Percentiles rank a stretch among this genome's conserved stretches.
Conservation (phyloP, 1,139 yeast species). For the Debaryomyces robertsiae region DNA sequence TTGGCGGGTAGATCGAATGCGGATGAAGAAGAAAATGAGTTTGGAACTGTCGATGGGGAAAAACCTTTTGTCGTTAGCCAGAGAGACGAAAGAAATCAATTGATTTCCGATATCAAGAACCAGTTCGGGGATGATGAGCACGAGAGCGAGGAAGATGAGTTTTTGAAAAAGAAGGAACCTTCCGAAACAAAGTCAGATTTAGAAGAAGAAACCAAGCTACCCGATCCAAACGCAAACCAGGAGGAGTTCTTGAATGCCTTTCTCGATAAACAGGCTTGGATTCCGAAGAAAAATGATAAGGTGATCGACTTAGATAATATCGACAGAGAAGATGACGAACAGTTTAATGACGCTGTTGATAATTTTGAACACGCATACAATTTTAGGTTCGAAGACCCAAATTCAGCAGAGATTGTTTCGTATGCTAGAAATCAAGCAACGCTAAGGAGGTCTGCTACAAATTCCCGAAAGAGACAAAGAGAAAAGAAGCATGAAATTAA, state of each 20-base stretch:
- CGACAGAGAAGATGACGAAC: slow-evolving; percentile 74
- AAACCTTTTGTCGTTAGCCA: slow-evolving; percentile 74
- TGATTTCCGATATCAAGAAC: slow-evolving; percentile 72
- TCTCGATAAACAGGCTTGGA: slow-evolving; percentile 83
- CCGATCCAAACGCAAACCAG: slow-evolving; percentile 68
- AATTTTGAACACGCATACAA: slow-evolving; percentile 90
- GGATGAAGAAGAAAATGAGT: slow-evolving; percentile 45
- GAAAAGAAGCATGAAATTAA: slow-evolving; percentile 64
- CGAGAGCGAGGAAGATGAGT: slow-evolving; percentile 48
- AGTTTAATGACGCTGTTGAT: slow-evolving; percentile 91
- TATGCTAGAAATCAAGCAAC: slow-evolving; percentile 97
- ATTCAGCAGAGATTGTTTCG: slow-evolving; percentile 88
- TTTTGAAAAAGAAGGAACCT: slow-evolving; percentile 56
- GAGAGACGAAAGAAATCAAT: slow-evolving; percentile 69
- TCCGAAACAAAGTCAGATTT: slow-evolving; percentile 14
- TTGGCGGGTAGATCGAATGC: slow-evolving; percentile 62
- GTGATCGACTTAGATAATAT: slow-evolving; percentile 56
- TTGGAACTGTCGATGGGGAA: slow-evolving; percentile 56
- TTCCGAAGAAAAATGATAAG: slow-evolving; percentile 64
- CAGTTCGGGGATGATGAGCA: slow-evolving; percentile 57
- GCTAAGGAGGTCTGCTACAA: slow-evolving; percentile 75
- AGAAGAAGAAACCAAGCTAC: slow-evolving; percentile 40
- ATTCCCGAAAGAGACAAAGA: slow-evolving; percentile 79
- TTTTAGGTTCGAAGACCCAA: slow-evolving; percentile 91
- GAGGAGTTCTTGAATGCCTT: slow-evolving; percentile 74